A percentile compares a stretch with the other conserved stretches of the same genome.
phyloP scores from a whole-genome alignment of 768 basidiomycete species.

The Leccinum uliginosum region DNA sequence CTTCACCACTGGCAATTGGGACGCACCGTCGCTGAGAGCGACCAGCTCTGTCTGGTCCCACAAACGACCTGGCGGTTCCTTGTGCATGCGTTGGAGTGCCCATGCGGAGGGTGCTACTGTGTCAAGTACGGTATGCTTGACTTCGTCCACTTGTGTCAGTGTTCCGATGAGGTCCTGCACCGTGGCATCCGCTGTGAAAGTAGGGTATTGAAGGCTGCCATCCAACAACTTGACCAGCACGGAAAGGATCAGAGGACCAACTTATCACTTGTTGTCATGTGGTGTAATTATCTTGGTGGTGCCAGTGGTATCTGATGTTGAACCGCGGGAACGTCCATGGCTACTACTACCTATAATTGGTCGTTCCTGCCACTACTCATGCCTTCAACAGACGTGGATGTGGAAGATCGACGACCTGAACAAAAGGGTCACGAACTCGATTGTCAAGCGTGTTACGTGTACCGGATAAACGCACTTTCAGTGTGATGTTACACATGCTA shows the following conservation, averaged over 20 bases:
- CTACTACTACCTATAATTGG: too few species aligned
- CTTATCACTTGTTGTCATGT: slow-evolving; percentile 29
- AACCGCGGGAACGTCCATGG: too few species aligned
- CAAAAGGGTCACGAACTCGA: too few species aligned
- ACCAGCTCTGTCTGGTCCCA: slow-evolving; percentile 75
- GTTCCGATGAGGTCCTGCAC: slow-evolving; percentile 59
- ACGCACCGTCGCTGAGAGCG: slow-evolving; percentile 57
- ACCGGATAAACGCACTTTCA: too few species aligned
- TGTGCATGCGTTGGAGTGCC: slow-evolving; percentile 64
- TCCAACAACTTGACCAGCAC: slow-evolving; percentile 53
- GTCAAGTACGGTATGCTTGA: slow-evolving; percentile 47
- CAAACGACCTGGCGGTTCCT: slow-evolving; percentile 51
- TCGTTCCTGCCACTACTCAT: too few species aligned
- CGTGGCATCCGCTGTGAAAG: slow-evolving; percentile 48
- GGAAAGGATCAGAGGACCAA: slow-evolving; percentile 48
- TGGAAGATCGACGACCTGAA: too few species aligned
- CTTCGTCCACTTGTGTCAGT: slow-evolving; percentile 44
- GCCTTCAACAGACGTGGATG: too few species aligned
- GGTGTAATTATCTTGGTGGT: too few species aligned
- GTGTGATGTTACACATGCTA: not conserved
- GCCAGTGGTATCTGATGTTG: too few species aligned
- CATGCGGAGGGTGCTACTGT: slow-evolving; percentile 51
- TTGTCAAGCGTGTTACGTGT: too few species aligned
- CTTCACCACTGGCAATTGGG: not conserved
- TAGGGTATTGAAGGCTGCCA: slow-evolving; percentile 59